These are phyloP conservation scores for Saccharomycopsis oosterbeekiorum DNA, from an alignment of 805 yeast genomes.

Conservation along the genomic window DNA sequence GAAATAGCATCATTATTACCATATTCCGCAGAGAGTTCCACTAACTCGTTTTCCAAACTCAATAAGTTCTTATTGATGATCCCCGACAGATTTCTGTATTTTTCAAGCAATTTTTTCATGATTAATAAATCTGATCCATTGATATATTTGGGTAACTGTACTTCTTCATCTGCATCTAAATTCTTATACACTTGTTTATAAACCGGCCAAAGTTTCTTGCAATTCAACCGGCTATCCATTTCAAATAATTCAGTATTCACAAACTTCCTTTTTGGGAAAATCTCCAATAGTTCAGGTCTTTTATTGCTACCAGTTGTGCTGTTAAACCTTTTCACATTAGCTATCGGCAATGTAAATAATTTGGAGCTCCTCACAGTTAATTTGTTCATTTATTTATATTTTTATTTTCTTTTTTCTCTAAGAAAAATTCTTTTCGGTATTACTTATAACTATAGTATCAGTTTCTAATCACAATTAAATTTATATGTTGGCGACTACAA, in stretches of 20 bases:
- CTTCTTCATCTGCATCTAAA: constrained; percentile 28
- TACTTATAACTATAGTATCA: no score
- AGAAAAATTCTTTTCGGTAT: no score
- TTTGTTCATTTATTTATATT: neutral
- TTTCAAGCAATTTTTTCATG: constrained; percentile 57
- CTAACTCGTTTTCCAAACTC: constrained; percentile 56
- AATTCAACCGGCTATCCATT: constrained; percentile 48
- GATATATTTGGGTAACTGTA: constrained; percentile 37
- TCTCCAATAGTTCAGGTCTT: constrained; percentile 9
- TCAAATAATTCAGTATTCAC: constrained; percentile 57
- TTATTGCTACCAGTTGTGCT: neutral
- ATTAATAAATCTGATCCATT: constrained; percentile 51
- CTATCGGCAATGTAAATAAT: neutral
- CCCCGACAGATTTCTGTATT: constrained; percentile 50
- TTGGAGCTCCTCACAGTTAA: neutral
- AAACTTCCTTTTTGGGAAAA: constrained; percentile 50
- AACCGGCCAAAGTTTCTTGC: constrained; percentile 43
- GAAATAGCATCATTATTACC: constrained; percentile 79
- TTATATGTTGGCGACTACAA: no score
- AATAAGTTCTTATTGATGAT: constrained; percentile 46
- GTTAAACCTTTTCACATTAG: neutral
- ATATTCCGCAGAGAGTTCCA: constrained; percentile 76
- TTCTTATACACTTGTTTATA: constrained; percentile 41
- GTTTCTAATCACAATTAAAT: no score
- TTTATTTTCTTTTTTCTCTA: no score